phyloP scores from a whole-genome alignment of 768 basidiomycete genomes.

The Serendipita sp. region DNA sequence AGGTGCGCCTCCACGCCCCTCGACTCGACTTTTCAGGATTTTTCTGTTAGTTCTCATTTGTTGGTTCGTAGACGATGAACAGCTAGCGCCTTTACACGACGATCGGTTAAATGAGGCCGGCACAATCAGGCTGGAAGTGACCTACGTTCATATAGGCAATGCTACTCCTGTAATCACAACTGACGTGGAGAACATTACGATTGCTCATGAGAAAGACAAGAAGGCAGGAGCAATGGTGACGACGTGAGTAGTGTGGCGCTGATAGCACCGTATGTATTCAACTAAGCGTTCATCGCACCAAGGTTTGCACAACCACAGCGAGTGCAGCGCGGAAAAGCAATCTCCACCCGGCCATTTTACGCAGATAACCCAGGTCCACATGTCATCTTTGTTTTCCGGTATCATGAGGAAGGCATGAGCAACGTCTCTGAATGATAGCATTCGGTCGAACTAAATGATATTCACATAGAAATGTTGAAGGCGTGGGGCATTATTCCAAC shows the following conservation, averaged over 20 bases:
- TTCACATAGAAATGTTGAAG: neutral
- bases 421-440: neutral
- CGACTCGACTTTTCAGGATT: neutral
- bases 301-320: neutral
- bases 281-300: neutral
- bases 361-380: neutral
- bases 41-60: neutral
- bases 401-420: neutral
- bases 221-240: neutral
- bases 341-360: neutral
- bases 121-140: neutral
- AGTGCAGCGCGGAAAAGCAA: neutral
- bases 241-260: neutral
- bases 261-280: neutral
- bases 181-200: neutral
- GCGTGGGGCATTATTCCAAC: neutral
- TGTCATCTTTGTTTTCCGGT: neutral
- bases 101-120: neutral
- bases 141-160: neutral
- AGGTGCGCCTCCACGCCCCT: neutral
- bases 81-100: neutral
- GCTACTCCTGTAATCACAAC: neutral
- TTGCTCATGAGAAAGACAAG: neutral
- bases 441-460: neutral
- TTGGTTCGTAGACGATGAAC: neutral